Conservation (phyloP, 768 basidiomycete genomes). For the Hirschioporus abietinus region DNA sequence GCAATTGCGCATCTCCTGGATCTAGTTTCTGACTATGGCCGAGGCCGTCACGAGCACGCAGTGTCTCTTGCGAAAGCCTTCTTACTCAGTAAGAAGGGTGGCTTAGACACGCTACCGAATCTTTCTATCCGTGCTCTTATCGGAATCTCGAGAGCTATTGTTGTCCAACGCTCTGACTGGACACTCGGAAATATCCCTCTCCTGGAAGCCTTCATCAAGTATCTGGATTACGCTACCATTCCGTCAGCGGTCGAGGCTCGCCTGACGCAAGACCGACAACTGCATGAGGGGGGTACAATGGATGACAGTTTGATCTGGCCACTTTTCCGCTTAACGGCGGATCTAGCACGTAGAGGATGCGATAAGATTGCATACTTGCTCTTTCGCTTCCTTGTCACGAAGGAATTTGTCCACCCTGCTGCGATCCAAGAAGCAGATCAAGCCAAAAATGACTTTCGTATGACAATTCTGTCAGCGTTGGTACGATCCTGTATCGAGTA, state of each 20-base stretch:
- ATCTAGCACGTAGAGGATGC: background rate
- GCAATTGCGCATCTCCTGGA: background rate
- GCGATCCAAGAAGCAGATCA: conserved; percentile 36
- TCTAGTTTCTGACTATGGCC: background rate
- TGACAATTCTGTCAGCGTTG: conserved; percentile 45
- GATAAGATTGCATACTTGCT: background rate
- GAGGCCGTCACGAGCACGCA: background rate
- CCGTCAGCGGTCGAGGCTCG: conserved; percentile 25
- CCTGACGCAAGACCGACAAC: background rate
- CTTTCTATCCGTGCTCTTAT: background rate
- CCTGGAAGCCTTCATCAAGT: conserved; percentile 56
- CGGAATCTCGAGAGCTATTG: background rate
- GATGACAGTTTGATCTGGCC: background rate
- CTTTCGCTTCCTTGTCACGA: conserved; percentile 43
- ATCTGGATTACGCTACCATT: conserved; percentile 60
- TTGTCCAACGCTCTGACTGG: background rate
- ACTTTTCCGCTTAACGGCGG: background rate
- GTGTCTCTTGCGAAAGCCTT: background rate
- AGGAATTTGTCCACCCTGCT: conserved; percentile 40
- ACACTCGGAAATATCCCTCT: background rate
- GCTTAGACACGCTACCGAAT: background rate
- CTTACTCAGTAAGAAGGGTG: background rate
- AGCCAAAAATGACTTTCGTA: conserved; percentile 34
- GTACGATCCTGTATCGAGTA: conserved; percentile 49
- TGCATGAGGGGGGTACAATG: background rate